phyloP scores from a whole-genome alignment of 2,329 filamentous ascomycete species.

The Aspergillus sp. region DNA sequence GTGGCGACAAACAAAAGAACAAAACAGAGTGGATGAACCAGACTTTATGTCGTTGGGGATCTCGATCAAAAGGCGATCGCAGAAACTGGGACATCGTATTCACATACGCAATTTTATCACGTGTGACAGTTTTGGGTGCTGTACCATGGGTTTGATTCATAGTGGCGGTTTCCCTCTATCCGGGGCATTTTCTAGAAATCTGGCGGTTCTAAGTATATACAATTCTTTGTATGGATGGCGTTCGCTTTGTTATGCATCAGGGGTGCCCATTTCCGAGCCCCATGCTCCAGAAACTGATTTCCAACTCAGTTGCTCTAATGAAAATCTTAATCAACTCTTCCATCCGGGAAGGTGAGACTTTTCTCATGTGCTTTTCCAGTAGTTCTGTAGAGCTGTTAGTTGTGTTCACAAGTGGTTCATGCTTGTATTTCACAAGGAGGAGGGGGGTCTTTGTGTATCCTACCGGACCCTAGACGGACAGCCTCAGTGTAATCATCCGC shows the following conservation, averaged over 20 bases:
- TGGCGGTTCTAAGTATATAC: background rate
- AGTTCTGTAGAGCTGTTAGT: slow-evolving; percentile 53
- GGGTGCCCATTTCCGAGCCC: slow-evolving; percentile 39
- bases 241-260: background rate
- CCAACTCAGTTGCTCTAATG: slow-evolving; percentile 78
- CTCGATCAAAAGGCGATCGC: background rate
- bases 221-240: background rate
- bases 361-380: slow-evolving; percentile 71
- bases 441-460: slow-evolving; percentile 23
- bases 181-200: background rate
- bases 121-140: background rate
- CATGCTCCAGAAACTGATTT: slow-evolving; percentile 76
- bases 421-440: background rate
- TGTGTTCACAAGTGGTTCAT: background rate
- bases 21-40: background rate
- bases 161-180: background rate
- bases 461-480: slow-evolving; percentile 69
- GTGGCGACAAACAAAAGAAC: slow-evolving; percentile 2
- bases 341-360: slow-evolving; percentile 71
- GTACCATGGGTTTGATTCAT: background rate
- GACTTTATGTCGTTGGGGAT: background rate
- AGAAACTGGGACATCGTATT: background rate
- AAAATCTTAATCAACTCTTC: slow-evolving; percentile 85
- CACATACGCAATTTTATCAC: background rate
- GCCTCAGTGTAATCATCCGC: slow-evolving; percentile 75